Evolutionary conservation across 2,329 filamentous ascomycete genomes (phyloP).

Genomic region (Calonectria henricotiae): DNA sequence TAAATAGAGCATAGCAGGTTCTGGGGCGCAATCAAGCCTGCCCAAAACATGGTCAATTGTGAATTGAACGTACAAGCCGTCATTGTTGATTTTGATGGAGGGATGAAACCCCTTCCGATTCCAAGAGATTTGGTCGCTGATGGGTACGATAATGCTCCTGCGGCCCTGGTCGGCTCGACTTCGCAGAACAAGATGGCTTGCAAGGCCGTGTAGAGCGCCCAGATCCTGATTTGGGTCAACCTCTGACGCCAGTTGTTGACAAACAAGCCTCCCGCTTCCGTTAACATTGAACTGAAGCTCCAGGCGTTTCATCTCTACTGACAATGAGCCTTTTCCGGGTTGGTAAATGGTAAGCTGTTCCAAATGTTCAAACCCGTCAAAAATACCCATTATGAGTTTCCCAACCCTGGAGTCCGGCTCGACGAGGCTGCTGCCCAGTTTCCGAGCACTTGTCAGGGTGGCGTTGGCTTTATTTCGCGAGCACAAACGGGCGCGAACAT

Average conservation of each 20-base stretch:
- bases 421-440: background rate
- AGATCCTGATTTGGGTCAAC: constrained; percentile 73
- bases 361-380: constrained; percentile 60
- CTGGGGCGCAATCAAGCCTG: constrained; percentile 71
- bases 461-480: background rate
- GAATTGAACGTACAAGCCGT: constrained; percentile 65
- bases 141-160: constrained; percentile 70
- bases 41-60: constrained; percentile 70
- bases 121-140: constrained; percentile 55
- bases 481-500: constrained; percentile 43
- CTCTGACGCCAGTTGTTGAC: constrained; percentile 65
- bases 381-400: constrained; percentile 61
- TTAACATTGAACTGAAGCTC: constrained; percentile 72
- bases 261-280: constrained; percentile 60
- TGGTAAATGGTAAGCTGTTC: constrained; percentile 57
- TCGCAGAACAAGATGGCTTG: constrained; percentile 33
- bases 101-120: constrained; percentile 46
- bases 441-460: background rate
- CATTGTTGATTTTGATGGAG: constrained; percentile 52
- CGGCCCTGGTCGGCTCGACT: constrained; percentile 59
- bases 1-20: constrained; percentile 69
- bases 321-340: constrained; percentile 54
- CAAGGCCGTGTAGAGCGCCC: constrained; percentile 59
- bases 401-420: constrained; percentile 52
- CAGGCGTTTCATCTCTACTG: constrained; percentile 68